Conservation (phyloP, 2,329 filamentous ascomycete species). For the Basipetospora chlamydospora region DNA sequence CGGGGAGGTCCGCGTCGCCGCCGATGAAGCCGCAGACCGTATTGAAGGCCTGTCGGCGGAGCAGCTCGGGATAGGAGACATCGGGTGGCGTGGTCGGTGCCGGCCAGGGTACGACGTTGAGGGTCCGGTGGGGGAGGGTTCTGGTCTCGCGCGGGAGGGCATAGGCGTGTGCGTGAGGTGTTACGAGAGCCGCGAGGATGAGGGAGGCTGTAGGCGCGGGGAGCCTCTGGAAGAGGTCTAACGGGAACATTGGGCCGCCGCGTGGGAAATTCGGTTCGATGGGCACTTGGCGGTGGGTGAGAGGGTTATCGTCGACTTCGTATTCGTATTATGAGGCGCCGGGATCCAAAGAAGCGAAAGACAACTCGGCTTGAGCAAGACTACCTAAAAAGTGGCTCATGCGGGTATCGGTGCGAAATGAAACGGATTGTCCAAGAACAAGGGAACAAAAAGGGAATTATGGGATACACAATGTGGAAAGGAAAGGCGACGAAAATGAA, state of each 20-base stretch:
- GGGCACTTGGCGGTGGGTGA: not conserved
- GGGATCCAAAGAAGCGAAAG: too few relatives aligned
- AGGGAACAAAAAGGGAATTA: too few relatives aligned
- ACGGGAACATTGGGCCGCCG: constrained; percentile 12
- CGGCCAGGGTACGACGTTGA: constrained; percentile 26
- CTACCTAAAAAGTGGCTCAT: too few relatives aligned
- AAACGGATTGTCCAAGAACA: too few relatives aligned
- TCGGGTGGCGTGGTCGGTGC: constrained; percentile 7
- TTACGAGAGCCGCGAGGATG: constrained; percentile 18
- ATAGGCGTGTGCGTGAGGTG: constrained; percentile 18
- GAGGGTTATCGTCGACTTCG: too few relatives aligned
- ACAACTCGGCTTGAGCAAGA: too few relatives aligned
- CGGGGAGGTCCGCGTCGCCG: constrained; percentile 34
- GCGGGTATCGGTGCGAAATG: too few relatives aligned
- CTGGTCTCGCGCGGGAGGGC: constrained; percentile 26
- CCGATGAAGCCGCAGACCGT: constrained; percentile 45
- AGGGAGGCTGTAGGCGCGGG: constrained; percentile 20
- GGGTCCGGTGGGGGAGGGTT: constrained; percentile 19
- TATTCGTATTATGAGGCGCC: too few relatives aligned
- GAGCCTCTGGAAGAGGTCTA: constrained; percentile 19
- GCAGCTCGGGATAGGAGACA: constrained; percentile 44
- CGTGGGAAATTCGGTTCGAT: not conserved
- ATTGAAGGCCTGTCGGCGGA: constrained; percentile 17
- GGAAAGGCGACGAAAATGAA: too few relatives aligned
- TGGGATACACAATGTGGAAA: too few relatives aligned